Conservation (phyloP, 116 monocot species). For the Cymodocea nodosa region DNA sequence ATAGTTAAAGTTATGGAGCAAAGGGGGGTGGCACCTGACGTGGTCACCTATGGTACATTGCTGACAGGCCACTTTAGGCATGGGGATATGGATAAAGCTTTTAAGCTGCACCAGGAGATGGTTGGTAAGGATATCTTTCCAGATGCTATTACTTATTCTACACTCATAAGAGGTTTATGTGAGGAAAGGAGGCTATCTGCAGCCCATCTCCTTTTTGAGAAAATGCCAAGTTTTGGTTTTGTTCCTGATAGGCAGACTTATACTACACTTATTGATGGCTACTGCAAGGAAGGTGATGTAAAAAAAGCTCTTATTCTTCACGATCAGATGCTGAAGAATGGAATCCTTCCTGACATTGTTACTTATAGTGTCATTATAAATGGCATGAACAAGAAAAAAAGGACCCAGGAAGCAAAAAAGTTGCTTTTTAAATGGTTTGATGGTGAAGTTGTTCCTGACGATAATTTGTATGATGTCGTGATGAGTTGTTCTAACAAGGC, state of each 20-base stretch:
- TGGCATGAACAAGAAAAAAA: conserved; percentile 18
- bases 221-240: conserved; percentile 27
- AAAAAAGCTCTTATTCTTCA: conserved; percentile 23
- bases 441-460: conserved; percentile 16
- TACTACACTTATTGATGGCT: conserved; percentile 38
- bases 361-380: conserved; percentile 32
- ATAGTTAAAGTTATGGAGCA: conserved; percentile 24
- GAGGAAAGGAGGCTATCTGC: conserved; percentile 22
- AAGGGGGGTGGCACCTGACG: conserved; percentile 25
- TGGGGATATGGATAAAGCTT: conserved; percentile 32
- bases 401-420: conserved; percentile 17
- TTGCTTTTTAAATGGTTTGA: conserved; percentile 19
- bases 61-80: conserved; percentile 25
- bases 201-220: conserved; percentile 26
- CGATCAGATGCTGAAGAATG: conserved; percentile 24
- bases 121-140: conserved; percentile 25
- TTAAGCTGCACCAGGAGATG: conserved; percentile 34
- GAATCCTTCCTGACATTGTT: conserved; percentile 25
- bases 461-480: conserved; percentile 17
- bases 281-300: conserved; percentile 43
- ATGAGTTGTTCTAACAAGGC: conserved; percentile 6
- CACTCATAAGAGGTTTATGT: conserved; percentile 41
- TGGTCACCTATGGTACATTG: conserved; percentile 33
- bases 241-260: conserved; percentile 29
- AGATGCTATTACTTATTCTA: conserved; percentile 36